Base-by-base conservation (phyloP, 257 asterid genomes). In the Solanum microdontum region DNA sequence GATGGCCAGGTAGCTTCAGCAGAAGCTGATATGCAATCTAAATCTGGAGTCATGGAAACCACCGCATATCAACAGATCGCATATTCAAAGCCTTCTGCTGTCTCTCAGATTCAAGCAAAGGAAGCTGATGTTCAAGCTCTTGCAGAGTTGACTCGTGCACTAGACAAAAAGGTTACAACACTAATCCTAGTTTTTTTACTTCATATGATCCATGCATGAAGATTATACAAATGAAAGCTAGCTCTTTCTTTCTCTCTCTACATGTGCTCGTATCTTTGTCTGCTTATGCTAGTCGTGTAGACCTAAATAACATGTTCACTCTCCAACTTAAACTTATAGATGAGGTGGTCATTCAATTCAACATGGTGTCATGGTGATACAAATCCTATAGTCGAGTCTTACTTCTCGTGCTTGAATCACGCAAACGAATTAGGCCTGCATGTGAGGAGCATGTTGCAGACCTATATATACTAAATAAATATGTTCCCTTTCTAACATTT, bases 101-200 rank as follows among this genome's bases (percentile, higher is more conserved):
- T 85, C 48, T 91, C 92, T 88, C 95, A 91, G 90, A 89, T 89
- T 90, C 98, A 93, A 76, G 94, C 98, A n/a, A 97, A 92, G 90
- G 99, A 95, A 91, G 99, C 98, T 82, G 99, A 95, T 92, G 90
- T 93, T 86, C 95, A 91, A 90, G 99, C 97, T 88, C 95, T 97
- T 84, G 93, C 97, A 19, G 92, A 94, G 86, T 90, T 97, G 89
- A 93, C 94, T 83, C 94, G 98, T 90, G 95, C 97, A 62, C 98
- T 97, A 55, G 98, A 97, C 79, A 95, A 95, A 91, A 97, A 95
- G 99, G 98, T 97, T 37, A 34, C 26, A 12, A 51, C 24, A 62
- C 55, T 84, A 39, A 24, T 24, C 23, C 30, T 80, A 45, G 10
- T 80, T 48, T 28, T 48, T 28, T 80, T 48, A 30, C 40, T 48